Conservation (phyloP, 2,329 filamentous ascomycete genomes). For the Ophiostoma ulmi region DNA sequence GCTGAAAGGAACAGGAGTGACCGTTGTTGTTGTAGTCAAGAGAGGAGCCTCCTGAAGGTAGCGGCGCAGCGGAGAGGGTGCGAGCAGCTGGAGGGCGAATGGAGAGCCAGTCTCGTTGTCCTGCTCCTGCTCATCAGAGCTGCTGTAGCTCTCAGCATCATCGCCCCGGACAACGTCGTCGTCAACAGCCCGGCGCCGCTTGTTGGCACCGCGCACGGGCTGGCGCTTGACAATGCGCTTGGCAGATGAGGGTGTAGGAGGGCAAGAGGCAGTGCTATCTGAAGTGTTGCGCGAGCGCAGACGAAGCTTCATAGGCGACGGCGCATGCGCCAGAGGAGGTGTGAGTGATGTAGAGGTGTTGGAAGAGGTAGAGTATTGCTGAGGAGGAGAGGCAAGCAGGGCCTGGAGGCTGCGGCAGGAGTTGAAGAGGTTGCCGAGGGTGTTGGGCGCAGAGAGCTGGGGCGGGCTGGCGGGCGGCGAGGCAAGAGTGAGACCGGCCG, state of each 20-base stretch:
- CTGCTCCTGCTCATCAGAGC: conserved; percentile 23
- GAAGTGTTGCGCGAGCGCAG: conserved; percentile 42
- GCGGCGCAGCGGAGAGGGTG: neutral
- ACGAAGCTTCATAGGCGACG: conserved; percentile 50
- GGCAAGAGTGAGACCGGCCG: conserved; percentile 40
- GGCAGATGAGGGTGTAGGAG: neutral
- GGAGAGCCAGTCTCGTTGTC: conserved; percentile 29
- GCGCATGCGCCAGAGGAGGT: conserved; percentile 50
- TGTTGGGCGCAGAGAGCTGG: conserved; percentile 40
- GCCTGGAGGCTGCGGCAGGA: conserved; percentile 59
- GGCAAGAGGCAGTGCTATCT: conserved; percentile 10
- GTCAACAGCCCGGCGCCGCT: conserved; percentile 46
- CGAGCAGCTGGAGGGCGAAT: conserved; percentile 17
- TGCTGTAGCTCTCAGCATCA: conserved; percentile 38
- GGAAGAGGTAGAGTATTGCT: conserved; percentile 24
- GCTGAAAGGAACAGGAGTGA: neutral
- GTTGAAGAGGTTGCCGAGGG: conserved; percentile 52
- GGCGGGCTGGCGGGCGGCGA: conserved; percentile 57
- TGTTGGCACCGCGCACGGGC: conserved; percentile 45
- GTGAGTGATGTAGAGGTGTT: conserved; percentile 42
- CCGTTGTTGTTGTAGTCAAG: neutral
- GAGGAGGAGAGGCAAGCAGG: conserved; percentile 43
- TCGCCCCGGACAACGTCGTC: conserved; percentile 40
- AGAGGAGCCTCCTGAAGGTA: neutral
- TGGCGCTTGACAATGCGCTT: conserved; percentile 51